Percentiles rank a stretch among this genome's conserved stretches.
Evolutionary conservation across 441 rosid genomes (phyloP).

Genomic region (Macaranga tanarius): DNA sequence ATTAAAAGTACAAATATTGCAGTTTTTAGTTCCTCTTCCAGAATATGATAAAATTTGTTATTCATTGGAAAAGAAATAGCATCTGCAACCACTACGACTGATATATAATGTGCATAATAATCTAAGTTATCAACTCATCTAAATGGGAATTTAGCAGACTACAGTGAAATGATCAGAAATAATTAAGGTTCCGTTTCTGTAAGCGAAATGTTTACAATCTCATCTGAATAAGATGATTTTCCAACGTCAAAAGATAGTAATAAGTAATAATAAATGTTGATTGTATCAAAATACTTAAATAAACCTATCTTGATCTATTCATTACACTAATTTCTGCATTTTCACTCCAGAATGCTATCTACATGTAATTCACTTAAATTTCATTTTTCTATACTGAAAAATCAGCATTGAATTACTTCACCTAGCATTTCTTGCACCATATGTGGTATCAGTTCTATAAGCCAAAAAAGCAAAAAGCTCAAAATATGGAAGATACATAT

Average conservation of each 20-base stretch:
- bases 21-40: not conserved
- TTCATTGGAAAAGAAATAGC: not conserved
- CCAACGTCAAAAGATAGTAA: too few species aligned
- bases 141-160: not conserved
- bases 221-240: too few species aligned
- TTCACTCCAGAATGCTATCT: not conserved
- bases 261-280: not conserved
- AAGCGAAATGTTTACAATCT: too few species aligned
- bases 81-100: not conserved
- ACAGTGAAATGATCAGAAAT: not conserved
- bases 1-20: not conserved
- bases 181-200: too few species aligned
- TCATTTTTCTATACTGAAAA: not conserved
- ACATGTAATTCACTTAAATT: not conserved
- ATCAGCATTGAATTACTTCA: not conserved
- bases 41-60: not conserved
- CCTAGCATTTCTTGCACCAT: not conserved
- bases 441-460: constrained; percentile 1
- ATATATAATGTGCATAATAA: not conserved
- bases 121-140: not conserved
- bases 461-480: not conserved
- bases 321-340: not conserved
- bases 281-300: not conserved
- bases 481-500: not conserved
- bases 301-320: not conserved